Percentiles rank a stretch among this genome's conserved stretches.
These are phyloP conservation scores for Fusarium tuaranense DNA, from an alignment of 2,329 filamentous ascomycete species.

Conservation along the genomic window DNA sequence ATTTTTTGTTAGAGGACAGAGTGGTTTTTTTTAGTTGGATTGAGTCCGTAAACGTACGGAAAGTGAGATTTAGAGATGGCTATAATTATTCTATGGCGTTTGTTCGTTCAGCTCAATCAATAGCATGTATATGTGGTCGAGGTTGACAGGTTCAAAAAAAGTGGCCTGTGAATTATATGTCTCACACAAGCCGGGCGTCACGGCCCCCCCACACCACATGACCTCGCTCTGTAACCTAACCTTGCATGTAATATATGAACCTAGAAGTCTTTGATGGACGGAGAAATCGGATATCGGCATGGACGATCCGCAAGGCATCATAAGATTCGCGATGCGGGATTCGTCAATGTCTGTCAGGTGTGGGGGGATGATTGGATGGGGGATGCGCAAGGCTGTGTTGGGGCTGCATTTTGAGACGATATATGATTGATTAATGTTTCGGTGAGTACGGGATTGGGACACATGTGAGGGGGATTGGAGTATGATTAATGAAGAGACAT, in stretches of 20 bases:
- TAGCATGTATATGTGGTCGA: not conserved
- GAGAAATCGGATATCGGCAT: constrained; percentile 30
- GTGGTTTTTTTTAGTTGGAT: not conserved
- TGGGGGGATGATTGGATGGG: not conserved
- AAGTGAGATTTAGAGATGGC: not conserved
- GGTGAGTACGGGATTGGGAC: not conserved
- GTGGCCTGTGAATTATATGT: not conserved
- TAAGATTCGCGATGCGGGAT: not conserved
- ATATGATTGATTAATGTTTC: not conserved
- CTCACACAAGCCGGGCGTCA: constrained; percentile 22
- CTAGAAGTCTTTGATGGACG: not conserved
- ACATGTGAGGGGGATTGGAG: not conserved
- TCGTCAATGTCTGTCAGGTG: not conserved
- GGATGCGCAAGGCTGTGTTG: constrained; percentile 19
- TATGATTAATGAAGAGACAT: no score
- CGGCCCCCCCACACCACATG: constrained; percentile 15
- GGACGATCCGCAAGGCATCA: not conserved
- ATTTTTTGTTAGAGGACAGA: not conserved
- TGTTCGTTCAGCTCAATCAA: not conserved
- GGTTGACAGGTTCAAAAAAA: not conserved
- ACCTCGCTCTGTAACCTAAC: not conserved
- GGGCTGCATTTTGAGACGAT: not conserved
- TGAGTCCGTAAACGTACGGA: not conserved
- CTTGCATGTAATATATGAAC: not conserved
- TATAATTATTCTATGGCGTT: not conserved